Base-by-base conservation (phyloP, 106 monocot genomes). In the Posidonia australis region DNA sequence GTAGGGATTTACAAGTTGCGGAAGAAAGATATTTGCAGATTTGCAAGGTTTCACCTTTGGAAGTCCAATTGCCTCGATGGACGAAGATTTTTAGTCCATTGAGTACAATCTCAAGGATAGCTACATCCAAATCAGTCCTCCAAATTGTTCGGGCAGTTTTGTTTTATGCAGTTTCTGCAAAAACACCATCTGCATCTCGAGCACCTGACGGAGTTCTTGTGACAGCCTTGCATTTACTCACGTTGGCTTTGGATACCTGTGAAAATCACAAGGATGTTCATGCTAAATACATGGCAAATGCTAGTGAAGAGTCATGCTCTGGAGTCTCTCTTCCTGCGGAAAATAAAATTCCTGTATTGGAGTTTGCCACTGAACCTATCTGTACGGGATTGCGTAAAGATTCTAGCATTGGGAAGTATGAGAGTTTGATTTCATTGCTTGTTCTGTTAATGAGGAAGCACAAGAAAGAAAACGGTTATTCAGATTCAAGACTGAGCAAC, bases 121-220 rank as follows among this genome's bases (percentile, higher is more conserved):
- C 90, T 54, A 91, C 82, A 23, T 90, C 90, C 21, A 87, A 76
- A 62, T 54, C 72, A 17, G 60, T 77, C 21, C 66, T 83, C 45
- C 60, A 72, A 41, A 84, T 98, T 71, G 43, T 81, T 63, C 80
- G 81, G 25, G 76, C 83, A 31, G 87, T 98, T 63, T 36, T 87
- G 17, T 91, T 83, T 77, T 85, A 91, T 79, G 77, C 96, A 47
- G 60, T 78, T 72, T 87, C 65, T 19, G 58, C 80, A 18, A 78
- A 85, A 24, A 65, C 17, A 5, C 62, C 90, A 55, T 72, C 81
- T 44, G 64, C 64, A 53, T 72, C 72, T 23, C 90, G 77, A 48
- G 87, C 91, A 65, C 84, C 96, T 54, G 96, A 98, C 70, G 70
- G 67, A 26, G 84, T 98, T 69, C 80, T 98, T 70, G 73, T 98